Conservation (phyloP, 495 filamentous ascomycete species). For the Annulohypoxylon bovei region DNA sequence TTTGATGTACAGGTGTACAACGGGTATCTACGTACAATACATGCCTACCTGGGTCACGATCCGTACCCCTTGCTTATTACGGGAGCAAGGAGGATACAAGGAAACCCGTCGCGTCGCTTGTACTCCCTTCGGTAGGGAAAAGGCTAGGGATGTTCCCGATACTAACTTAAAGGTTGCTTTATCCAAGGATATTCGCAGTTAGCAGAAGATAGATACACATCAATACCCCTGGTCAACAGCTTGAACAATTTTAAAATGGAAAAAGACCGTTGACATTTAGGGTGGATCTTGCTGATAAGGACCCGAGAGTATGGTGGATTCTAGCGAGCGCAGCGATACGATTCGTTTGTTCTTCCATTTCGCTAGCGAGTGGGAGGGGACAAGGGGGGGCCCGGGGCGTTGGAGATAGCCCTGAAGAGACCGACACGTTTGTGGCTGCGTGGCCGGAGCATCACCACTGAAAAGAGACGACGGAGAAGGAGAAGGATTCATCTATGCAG, state of each 20-base stretch:
- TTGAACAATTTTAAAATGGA: constrained; percentile 28
- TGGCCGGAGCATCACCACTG: constrained; percentile 35
- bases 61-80: constrained; percentile 17
- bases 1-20: background rate
- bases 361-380: constrained; percentile 16
- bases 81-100: constrained; percentile 14
- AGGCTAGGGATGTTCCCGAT: constrained; percentile 21
- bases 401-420: constrained; percentile 1
- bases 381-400: background rate
- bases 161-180: constrained; percentile 31
- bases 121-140: constrained; percentile 17
- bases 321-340: constrained; percentile 14
- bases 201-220: constrained; percentile 14
- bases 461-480: constrained; percentile 21
- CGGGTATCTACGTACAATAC: constrained; percentile 15
- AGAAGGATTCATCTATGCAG: constrained; percentile 28
- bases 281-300: constrained; percentile 44
- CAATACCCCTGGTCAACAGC: constrained; percentile 7
- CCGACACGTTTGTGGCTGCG: constrained; percentile 26
- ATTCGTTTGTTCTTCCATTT: constrained; percentile 24
- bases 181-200: background rate
- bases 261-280: constrained; percentile 19
- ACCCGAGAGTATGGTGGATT: constrained; percentile 33
- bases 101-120: background rate
- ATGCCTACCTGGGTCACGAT: constrained; percentile 15